Base-by-base conservation (phyloP, 2,329 filamentous ascomycete species). In the Xylariaceae sp. region DNA sequence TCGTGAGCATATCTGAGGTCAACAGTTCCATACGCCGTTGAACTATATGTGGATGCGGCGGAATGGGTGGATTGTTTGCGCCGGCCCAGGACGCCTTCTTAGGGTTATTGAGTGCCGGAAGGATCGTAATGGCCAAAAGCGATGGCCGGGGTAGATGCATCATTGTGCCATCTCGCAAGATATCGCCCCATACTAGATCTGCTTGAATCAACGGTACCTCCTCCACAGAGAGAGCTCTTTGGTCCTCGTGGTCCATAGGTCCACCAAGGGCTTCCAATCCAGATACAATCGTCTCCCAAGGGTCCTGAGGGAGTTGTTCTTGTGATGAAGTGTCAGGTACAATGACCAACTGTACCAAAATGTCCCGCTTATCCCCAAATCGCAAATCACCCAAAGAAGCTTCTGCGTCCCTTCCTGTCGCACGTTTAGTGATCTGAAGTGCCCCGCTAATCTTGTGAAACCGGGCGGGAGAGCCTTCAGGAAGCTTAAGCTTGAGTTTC, bases 401-500 rank as follows among this genome's bases (percentile, higher is more conserved):
- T 68, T 98, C 93, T 0, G 92, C 93, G 66, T 97, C 93, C 40
- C 90, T 85, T 10, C 93, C 93, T 20, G 91, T 94, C 12, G 92
- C 93, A 49, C 93, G 85, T 73, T 96, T 98, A 3, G 92, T 97
- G 52, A 95, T 94, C 63, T 97, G 91, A 47, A 98, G 73, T 4
- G 92, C 93, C 42, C 93, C 93, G 60, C 89, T 96, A 61, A 98
- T 97, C 71, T 98, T 98, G 65, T 96, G 88, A 64, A 98, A 98
- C 64, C 95, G 96, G 58, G 93, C 93, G 0, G 92, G 93, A 3
- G 93, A 98, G 17, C 93, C 93, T 69, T 98, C 93, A 0, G 93
- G 93, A 6, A 98, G 73, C 57, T 88, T 88, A 45, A 98, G 80
- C 73, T 94, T 95, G 44, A 98, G 77, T 72, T 95, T 96, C 46